Evolutionary conservation across 208 protist species (phyloP).

Genomic region (Naegleria gruberi): DNA sequence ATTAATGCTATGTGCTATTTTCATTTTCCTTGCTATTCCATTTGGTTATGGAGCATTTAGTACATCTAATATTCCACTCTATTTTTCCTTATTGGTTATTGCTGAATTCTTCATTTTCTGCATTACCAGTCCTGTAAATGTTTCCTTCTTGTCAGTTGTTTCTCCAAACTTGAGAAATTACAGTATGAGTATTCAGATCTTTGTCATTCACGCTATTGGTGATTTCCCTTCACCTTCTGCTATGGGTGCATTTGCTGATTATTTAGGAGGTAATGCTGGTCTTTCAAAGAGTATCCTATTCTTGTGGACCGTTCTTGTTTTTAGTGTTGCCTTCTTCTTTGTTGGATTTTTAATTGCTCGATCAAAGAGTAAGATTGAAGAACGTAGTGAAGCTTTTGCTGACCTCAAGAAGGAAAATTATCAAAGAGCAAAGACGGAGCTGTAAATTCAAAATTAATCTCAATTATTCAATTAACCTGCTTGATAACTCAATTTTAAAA

Average conservation of each 20-base stretch:
- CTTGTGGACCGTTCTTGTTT: not conserved
- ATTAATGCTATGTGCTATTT: constrained; percentile 22
- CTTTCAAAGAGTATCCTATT: not conserved
- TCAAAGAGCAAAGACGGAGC: not conserved
- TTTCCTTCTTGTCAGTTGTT: constrained; percentile 18
- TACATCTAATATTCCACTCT: not conserved
- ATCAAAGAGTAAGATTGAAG: not conserved
- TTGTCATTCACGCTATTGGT: constrained; percentile 23
- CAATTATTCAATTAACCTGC: no score
- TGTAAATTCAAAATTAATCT: no score
- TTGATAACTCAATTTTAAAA: no score
- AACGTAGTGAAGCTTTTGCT: not conserved
- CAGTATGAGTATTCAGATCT: constrained; percentile 22
- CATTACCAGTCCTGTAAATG: constrained; percentile 19
- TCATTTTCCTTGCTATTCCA: not conserved
- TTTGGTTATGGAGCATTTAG: constrained; percentile 12
- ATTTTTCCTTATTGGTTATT: constrained; percentile 10
- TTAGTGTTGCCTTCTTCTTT: not conserved
- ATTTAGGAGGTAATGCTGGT: not conserved
- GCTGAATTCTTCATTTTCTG: constrained; percentile 9
- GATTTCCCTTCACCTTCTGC: constrained; percentile 24
- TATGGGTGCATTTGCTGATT: constrained; percentile 14
- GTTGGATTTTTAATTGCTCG: not conserved
- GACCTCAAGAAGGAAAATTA: not conserved
- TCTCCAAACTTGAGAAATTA: constrained; percentile 2